Base-by-base conservation (phyloP, 1,139 yeast species). In the Sugiyamaella japonica region DNA sequence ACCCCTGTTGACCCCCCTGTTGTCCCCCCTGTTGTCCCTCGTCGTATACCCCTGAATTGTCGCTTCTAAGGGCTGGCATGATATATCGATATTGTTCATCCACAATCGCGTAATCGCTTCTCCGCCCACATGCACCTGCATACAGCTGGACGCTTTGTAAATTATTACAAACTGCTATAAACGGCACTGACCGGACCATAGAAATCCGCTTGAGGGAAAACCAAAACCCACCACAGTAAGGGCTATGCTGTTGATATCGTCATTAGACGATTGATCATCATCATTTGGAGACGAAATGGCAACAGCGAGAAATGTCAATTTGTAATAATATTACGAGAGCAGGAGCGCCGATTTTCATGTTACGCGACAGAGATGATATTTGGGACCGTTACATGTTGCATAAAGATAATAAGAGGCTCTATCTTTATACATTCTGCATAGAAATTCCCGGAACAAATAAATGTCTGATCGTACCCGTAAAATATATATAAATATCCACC, bases 401-500 rank as follows among this genome's bases (percentile, higher is more conserved):
- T n/a, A 6, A 20, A 20, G 25, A 20, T 20, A 20, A 20, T 20
- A 20, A 20, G 25, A 20, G 25, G 25, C 25, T n/a, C n/a, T 20
- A 20, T 20, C 25, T 20, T 20, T 20, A 20, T 12, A 29, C 34
- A 9, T 9, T 29, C 8, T 29, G 34, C 34, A 29, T 29, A 29
- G 34, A 29, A 29, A 29, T 5, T 2, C 16, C 38, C 13, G 38
- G 38, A 34, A 38, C n/a, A n/a, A 38, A 38, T 16, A 2, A 38
- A 38, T 13, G 9, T 17, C 41, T 25, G 40, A 37, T 15, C 40
- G 41, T 2, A n/a, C 16, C 41, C 17, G n/a, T n/a, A 17, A 16
- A 16, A 38, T 16, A 38, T 9, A 38, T 38, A 38, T 38, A 38
- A 38, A 38, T 38, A 38, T 38, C 41, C 25, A 38, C 13, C 38